phyloP scores from a whole-genome alignment of 2,329 filamentous ascomycete species.

The Fusarium floridanum region DNA sequence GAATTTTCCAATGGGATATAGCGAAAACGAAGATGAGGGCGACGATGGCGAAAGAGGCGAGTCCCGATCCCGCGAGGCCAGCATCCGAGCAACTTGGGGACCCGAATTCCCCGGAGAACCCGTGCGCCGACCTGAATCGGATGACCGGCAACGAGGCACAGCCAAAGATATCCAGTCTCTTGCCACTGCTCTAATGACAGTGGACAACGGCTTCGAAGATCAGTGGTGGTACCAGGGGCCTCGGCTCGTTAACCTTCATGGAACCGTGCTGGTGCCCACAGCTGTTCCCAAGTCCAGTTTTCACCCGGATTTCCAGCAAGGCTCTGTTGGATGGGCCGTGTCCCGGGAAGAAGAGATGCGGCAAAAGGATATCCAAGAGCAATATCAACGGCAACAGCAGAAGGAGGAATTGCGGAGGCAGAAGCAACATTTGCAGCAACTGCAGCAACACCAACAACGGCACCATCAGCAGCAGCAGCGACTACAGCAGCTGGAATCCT shows the following conservation, averaged over 20 bases:
- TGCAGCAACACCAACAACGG: constrained; percentile 27
- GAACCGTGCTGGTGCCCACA: constrained; percentile 36
- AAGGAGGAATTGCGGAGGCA: constrained; percentile 11
- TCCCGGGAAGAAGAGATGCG: constrained; percentile 15
- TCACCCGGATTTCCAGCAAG: constrained; percentile 24
- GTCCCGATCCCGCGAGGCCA: constrained; percentile 20
- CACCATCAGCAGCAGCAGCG: constrained; percentile 19
- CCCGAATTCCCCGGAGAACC: constrained; percentile 29
- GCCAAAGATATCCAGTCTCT: constrained; percentile 61
- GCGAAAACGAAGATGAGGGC: constrained; percentile 26
- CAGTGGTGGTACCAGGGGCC: constrained; percentile 69
- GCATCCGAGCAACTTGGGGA: constrained; percentile 37
- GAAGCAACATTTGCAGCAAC: constrained; percentile 17
- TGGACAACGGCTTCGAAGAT: constrained; percentile 70
- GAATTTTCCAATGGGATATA: constrained; percentile 42
- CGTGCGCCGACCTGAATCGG: constrained; percentile 33
- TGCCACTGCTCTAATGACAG: constrained; percentile 67
- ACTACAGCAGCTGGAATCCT: constrained; percentile 14
- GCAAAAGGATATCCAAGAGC: constrained; percentile 12
- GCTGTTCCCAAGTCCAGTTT: constrained; percentile 26
- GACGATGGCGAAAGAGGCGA: constrained; percentile 8
- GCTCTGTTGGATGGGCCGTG: constrained; percentile 36
- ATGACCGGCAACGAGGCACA: constrained; percentile 47
- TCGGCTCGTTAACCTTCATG: constrained; percentile 43
- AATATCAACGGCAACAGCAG: constrained; percentile 19